Evolutionary conservation across 2,329 filamentous ascomycete species (phyloP).

Genomic region (Diatrype stigma): DNA sequence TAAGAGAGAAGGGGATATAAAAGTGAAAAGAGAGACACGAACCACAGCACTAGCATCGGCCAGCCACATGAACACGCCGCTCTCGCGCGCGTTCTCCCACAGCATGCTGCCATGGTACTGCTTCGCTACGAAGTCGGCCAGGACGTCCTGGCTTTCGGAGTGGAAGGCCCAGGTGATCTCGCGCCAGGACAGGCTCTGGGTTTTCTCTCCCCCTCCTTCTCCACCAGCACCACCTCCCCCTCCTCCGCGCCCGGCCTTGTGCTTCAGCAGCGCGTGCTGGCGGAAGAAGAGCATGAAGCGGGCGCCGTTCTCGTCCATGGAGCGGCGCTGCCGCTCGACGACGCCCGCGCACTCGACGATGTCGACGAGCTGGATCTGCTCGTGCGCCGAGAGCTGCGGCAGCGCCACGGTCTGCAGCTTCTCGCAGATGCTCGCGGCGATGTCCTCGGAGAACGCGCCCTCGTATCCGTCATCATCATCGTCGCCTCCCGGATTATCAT

Average conservation of each 20-base stretch:
- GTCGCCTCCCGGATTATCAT: slow-evolving; percentile 67
- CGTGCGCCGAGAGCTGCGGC: slow-evolving; percentile 74
- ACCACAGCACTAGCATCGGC: slow-evolving; percentile 72
- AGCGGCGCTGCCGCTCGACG: slow-evolving; percentile 81
- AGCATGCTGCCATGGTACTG: slow-evolving; percentile 76
- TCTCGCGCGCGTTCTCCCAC: slow-evolving; percentile 82
- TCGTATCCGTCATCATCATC: slow-evolving; percentile 55
- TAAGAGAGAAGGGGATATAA: neutral
- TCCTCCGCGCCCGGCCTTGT: neutral
- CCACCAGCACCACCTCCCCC: neutral
- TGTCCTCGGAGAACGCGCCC: slow-evolving; percentile 65
- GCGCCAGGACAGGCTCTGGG: slow-evolving; percentile 50
- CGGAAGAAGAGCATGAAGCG: slow-evolving; percentile 86
- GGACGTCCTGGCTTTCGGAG: slow-evolving; percentile 81
- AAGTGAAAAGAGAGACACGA: neutral
- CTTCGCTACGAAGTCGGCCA: slow-evolving; percentile 74
- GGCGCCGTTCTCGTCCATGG: slow-evolving; percentile 85
- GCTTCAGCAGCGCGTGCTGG: slow-evolving; percentile 69
- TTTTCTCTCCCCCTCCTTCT: neutral
- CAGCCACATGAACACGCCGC: slow-evolving; percentile 94
- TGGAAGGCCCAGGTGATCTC: slow-evolving; percentile 86
- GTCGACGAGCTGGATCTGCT: slow-evolving; percentile 81
- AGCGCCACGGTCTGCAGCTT: slow-evolving; percentile 71
- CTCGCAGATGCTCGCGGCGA: slow-evolving; percentile 68
- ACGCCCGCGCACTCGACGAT: slow-evolving; percentile 80